phyloP scores from a whole-genome alignment of 805 yeast species.

The Monosporozyma solicola region DNA sequence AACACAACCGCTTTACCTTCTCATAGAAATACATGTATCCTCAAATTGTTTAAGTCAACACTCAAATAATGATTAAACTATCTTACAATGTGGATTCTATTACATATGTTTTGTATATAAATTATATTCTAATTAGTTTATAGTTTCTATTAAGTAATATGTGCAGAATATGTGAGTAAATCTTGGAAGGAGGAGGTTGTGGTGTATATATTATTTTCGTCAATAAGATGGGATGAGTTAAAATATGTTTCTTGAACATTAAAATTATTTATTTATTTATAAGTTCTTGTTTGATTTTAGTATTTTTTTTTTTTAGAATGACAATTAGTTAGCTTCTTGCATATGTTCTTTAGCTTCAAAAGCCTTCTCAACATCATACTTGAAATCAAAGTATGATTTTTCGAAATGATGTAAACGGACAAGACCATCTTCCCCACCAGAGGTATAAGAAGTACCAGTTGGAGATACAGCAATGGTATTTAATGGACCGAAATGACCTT shows the following conservation, averaged over 20 bases:
- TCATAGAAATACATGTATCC: too few relatives aligned
- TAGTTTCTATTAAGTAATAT: neutral
- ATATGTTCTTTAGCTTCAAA: constrained; percentile 40
- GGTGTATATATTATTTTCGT: neutral
- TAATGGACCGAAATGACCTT: constrained; percentile 98
- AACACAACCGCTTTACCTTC: neutral
- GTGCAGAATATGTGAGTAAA: constrained; percentile 1
- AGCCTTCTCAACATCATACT: constrained; percentile 83
- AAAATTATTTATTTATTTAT: neutral
- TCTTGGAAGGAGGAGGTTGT: neutral
- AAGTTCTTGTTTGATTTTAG: neutral
- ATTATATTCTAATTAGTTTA: neutral
- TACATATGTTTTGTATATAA: constrained; percentile 4
- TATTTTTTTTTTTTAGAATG: neutral
- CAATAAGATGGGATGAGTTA: neutral
- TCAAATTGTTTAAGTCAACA: too few relatives aligned
- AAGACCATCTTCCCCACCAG: constrained; percentile 98
- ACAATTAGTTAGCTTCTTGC: constrained; percentile 13
- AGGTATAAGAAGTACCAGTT: constrained; percentile 83
- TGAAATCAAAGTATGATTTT: constrained; percentile 85
- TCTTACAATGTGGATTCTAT: constrained; percentile 1
- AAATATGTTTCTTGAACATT: neutral
- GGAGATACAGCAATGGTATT: constrained; percentile 93
- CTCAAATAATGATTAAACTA: neutral
- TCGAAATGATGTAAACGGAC: constrained; percentile 92